These are phyloP conservation scores for Fusarium lateritium DNA, from an alignment of 2,329 filamentous ascomycete species.

Conservation along the genomic window DNA sequence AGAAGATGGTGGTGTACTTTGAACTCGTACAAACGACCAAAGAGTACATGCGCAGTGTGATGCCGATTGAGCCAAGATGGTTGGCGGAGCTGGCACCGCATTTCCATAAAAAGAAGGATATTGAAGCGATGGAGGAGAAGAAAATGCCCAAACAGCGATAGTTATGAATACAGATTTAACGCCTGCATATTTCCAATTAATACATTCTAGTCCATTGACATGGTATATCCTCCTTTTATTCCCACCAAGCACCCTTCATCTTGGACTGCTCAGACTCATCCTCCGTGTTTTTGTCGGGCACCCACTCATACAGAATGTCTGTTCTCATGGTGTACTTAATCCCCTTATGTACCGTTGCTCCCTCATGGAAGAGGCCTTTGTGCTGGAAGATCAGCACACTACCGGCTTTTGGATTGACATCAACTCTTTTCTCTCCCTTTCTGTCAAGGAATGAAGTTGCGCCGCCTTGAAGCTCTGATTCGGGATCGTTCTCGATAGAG, in stretches of 20 bases:
- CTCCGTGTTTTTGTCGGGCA: slow-evolving; percentile 24
- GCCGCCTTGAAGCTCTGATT: slow-evolving; percentile 62
- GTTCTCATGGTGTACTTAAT: slow-evolving; percentile 71
- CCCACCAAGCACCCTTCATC: slow-evolving; percentile 11
- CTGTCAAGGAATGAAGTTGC: slow-evolving; percentile 68
- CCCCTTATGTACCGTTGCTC: slow-evolving; percentile 65
- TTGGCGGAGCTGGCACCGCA: slow-evolving; percentile 92
- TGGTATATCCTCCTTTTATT: not conserved
- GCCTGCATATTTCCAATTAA: slow-evolving; percentile 16
- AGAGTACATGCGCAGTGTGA: slow-evolving; percentile 91
- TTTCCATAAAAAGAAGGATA: slow-evolving; percentile 92
- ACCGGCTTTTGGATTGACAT: slow-evolving; percentile 70
- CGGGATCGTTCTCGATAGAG: slow-evolving; percentile 40
- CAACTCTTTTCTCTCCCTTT: slow-evolving; percentile 60
- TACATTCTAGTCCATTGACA: not conserved
- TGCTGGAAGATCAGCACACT: slow-evolving; percentile 75
- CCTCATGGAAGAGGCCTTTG: slow-evolving; percentile 64
- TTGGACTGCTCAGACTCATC: not conserved
- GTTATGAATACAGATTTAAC: slow-evolving; percentile 15
- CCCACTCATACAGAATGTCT: slow-evolving; percentile 66
- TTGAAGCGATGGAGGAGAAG: slow-evolving; percentile 85
- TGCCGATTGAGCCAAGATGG: slow-evolving; percentile 89
- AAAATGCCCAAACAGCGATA: slow-evolving; percentile 64
- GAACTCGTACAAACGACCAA: slow-evolving; percentile 87
- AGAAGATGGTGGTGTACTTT: slow-evolving; percentile 89